Base-by-base conservation (phyloP, 148 eudicot species). In the Chenopodium suecicum region DNA sequence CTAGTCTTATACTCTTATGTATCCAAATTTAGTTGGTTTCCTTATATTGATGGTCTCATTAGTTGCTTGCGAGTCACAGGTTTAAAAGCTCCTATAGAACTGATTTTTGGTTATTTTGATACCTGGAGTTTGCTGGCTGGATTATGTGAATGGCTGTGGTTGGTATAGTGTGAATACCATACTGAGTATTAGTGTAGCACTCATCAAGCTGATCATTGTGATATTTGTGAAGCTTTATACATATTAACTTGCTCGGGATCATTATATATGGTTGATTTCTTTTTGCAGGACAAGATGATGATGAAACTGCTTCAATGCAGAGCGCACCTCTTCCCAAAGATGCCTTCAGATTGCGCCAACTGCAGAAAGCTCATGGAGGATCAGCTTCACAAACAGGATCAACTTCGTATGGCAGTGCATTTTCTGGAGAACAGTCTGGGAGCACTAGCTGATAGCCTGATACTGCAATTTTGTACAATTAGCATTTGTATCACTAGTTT, bases 361-460 rank as follows among this genome's bases (percentile, higher is more conserved):
- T 94, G 87, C 94, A 90, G 70, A 92, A 92, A 86, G 86, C 91
- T 83, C 90, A 91, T 65, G 90, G 88, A 20, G 89, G 73, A 78
- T 74, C 89, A 20, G 83, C 87, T 74, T 91, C 97, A 70, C 95
- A 94, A 78, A 91, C 97, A 8, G 98, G 99, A 80, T 92, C 99
- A 31, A 90, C 93, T 27, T 96, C 99, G 0, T 92, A 92, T 87
- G 99, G 99, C 78, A 96, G 99, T 83, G 98, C 92, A 73, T 87
- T 96, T 80, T 96, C 99, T 19, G 99, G 97, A 58, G 98, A 96
- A 80, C 89, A 90, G 47, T 96, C 99, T 73, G 97, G 92, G 54
- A 94, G 98, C 83, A 88, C 94, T 50, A 83, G 88, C 81, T 92
- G 83, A 90, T 77, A 77, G 64, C 17, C 44, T 71, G 47, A 32